Percentiles rank a stretch among this genome's conserved stretches.
phyloP scores from a whole-genome alignment of 2,329 filamentous ascomycete species.

The Botrytis paeoniae region DNA sequence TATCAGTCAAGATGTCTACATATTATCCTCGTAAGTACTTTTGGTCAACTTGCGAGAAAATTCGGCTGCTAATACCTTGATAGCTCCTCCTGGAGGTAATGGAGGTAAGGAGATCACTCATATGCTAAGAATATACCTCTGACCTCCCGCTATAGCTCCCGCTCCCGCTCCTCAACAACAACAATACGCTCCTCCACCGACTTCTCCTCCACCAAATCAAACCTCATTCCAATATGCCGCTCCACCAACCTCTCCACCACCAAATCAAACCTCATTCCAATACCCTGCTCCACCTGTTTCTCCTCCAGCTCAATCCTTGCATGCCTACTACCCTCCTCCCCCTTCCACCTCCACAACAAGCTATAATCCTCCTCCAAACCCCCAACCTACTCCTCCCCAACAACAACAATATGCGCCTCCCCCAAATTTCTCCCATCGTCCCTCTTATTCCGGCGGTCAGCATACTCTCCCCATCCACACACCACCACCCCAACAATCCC shows the following conservation, averaged over 20 bases:
- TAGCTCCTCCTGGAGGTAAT: slow-evolving; percentile 36
- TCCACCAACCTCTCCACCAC: slow-evolving; percentile 36
- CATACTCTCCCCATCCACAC: slow-evolving; percentile 13
- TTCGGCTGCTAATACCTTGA: slow-evolving; percentile 25
- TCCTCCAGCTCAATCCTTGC: slow-evolving; percentile 33
- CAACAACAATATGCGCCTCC: slow-evolving; percentile 26
- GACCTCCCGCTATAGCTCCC: slow-evolving; percentile 21
- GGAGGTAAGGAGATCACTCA: slow-evolving; percentile 24
- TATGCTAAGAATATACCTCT: background rate
- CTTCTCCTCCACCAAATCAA: slow-evolving; percentile 35
- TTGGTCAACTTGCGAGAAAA: slow-evolving; percentile 4
- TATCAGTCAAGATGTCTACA: slow-evolving; percentile 30
- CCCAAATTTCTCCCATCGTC: slow-evolving; percentile 37
- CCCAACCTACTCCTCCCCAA: slow-evolving; percentile 29
- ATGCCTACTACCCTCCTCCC: slow-evolving; percentile 38
- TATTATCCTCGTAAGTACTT: slow-evolving; percentile 39
- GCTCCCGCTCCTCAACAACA: slow-evolving; percentile 26
- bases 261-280: slow-evolving; percentile 31
- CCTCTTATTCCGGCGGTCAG: slow-evolving; percentile 33
- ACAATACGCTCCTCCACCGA: slow-evolving; percentile 34
- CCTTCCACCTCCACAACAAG: slow-evolving; percentile 25
- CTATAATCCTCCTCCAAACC: slow-evolving; percentile 33
- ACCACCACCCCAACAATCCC: slow-evolving; percentile 18
- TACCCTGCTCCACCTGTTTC: slow-evolving; percentile 37
- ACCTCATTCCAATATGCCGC: slow-evolving; percentile 34